A percentile compares a stretch with the other conserved stretches of the same genome.
phyloP scores from a whole-genome alignment of 805 yeast species.

The Wickerhamomyces pijperi region DNA sequence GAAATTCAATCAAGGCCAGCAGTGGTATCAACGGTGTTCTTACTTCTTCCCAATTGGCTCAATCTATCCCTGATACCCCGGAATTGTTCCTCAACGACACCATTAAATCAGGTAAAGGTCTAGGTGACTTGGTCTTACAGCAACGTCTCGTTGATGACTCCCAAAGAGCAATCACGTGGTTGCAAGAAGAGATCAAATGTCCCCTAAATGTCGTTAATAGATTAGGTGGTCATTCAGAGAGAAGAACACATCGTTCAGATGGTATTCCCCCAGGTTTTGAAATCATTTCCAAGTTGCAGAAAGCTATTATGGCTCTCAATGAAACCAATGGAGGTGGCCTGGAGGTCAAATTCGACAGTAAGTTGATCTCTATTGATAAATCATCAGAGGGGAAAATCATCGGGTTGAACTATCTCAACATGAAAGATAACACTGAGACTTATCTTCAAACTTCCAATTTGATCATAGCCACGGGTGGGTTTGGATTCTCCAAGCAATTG shows the following conservation, averaged over 20 bases:
- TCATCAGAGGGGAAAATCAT: constrained; percentile 21
- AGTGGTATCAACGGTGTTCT: constrained; percentile 64
- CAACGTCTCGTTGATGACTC: constrained; percentile 50
- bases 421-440: constrained; percentile 14
- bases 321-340: constrained; percentile 12
- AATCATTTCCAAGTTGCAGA: constrained; percentile 35
- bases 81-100: constrained; percentile 58
- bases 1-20: constrained; percentile 51
- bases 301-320: constrained; percentile 22
- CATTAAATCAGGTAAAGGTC: constrained; percentile 47
- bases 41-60: constrained; percentile 45
- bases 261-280: constrained; percentile 51
- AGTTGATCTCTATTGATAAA: constrained; percentile 23
- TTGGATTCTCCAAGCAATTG: constrained; percentile 27
- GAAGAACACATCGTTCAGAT: constrained; percentile 74
- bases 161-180: constrained; percentile 62
- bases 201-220: constrained; percentile 62
- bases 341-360: constrained; percentile 27
- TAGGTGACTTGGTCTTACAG: constrained; percentile 50
- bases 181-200: constrained; percentile 48
- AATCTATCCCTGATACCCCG: constrained; percentile 42
- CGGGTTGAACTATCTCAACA: constrained; percentile 31
- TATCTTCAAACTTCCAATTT: constrained; percentile 22
- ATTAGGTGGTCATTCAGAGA: constrained; percentile 72
- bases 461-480: constrained; percentile 52